Conservation (phyloP, 1,284 basidiomycete genomes). For the Ustilago xerochloae region DNA sequence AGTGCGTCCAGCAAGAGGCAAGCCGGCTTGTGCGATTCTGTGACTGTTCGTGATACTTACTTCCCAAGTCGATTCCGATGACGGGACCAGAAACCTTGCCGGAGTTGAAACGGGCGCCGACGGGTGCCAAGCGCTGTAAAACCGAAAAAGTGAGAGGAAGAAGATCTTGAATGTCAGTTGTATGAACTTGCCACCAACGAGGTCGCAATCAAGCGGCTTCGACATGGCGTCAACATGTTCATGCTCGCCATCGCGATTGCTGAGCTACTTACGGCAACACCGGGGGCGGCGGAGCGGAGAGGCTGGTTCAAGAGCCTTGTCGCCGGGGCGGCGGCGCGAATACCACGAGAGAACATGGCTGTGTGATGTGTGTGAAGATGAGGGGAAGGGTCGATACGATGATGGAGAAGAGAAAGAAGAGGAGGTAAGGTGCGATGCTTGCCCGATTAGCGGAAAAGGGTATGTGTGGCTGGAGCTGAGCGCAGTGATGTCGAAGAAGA, state of each 20-base stretch:
- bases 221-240: background rate
- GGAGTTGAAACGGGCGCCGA: slow-evolving; percentile 55
- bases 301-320: slow-evolving; percentile 58
- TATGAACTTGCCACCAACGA: background rate
- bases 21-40: background rate
- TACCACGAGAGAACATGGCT: slow-evolving; percentile 55
- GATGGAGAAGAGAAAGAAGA: background rate
- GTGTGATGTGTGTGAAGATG: slow-evolving; percentile 9
- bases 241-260: background rate
- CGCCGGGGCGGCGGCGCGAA: slow-evolving; percentile 56
- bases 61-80: slow-evolving; percentile 67
- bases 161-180: slow-evolving; percentile 8
- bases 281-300: slow-evolving; percentile 52
- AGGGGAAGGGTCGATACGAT: slow-evolving; percentile 4
- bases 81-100: slow-evolving; percentile 65
- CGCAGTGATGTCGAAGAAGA: slow-evolving; percentile 6
- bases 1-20: background rate
- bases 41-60: slow-evolving; percentile 33
- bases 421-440: too few species aligned
- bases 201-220: background rate
- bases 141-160: too few species aligned
- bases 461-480: slow-evolving; percentile 4
- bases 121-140: slow-evolving; percentile 51
- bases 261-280: slow-evolving; percentile 52
- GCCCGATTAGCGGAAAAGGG: slow-evolving; percentile 1